Percentiles rank a stretch among this genome's conserved stretches.
phyloP scores from a whole-genome alignment of 106 monocot species.

The Dendrobium officinale region DNA sequence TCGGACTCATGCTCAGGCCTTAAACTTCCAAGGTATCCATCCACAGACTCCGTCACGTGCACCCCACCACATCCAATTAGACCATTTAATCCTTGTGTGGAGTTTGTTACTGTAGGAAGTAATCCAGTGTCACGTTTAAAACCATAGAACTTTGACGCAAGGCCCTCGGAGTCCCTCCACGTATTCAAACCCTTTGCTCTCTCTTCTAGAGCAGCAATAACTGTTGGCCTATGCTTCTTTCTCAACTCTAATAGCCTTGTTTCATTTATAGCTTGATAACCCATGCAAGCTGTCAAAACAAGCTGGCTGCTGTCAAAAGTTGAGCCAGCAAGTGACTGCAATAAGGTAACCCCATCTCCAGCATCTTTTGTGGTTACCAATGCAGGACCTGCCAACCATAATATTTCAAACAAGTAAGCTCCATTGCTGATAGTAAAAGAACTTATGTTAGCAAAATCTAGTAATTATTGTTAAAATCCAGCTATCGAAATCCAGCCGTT shows the following conservation, averaged over 20 bases:
- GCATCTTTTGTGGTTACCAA: conserved; percentile 92
- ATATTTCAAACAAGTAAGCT: neutral
- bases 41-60: conserved; percentile 19
- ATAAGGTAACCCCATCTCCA: conserved; percentile 88
- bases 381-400: conserved; percentile 64
- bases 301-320: conserved; percentile 98
- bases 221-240: conserved; percentile 74
- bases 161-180: conserved; percentile 73
- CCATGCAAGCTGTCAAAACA: conserved; percentile 93
- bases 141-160: conserved; percentile 82
- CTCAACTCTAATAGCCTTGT: conserved; percentile 56
- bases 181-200: conserved; percentile 62
- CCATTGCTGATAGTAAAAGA: neutral
- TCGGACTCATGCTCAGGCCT: conserved; percentile 43
- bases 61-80: conserved; percentile 29
- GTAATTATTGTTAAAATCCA: too few relatives aligned
- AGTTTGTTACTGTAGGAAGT: conserved; percentile 24
- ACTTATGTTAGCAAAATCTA: neutral
- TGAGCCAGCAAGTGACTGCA: conserved; percentile 93
- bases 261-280: conserved; percentile 83
- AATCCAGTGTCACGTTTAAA: conserved; percentile 62
- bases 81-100: conserved; percentile 27
- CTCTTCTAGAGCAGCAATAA: conserved; percentile 79
- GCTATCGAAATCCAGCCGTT: too few relatives aligned
- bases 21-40: conserved; percentile 35